Conservation (phyloP, 495 filamentous ascomycete species). For the Tuber brumale region DNA sequence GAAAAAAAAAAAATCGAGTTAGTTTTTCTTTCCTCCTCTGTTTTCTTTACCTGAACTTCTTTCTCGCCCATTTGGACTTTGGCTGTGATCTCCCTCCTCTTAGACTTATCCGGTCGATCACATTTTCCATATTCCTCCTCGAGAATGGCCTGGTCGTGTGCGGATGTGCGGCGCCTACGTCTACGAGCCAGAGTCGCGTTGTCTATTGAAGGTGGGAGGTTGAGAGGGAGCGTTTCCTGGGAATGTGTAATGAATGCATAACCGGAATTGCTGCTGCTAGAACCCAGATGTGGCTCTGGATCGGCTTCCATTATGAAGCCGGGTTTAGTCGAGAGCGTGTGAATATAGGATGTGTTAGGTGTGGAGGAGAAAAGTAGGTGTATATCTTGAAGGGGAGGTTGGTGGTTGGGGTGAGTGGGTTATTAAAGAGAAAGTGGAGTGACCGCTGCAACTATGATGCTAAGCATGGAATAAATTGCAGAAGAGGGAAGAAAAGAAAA, state of each 20-base stretch:
- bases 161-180: constrained; percentile 58
- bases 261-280: constrained; percentile 29
- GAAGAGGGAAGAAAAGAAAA: not conserved
- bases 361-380: not conserved
- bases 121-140: constrained; percentile 81
- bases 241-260: constrained; percentile 67
- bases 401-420: not conserved
- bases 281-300: constrained; percentile 34
- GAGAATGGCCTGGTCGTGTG: constrained; percentile 83
- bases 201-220: constrained; percentile 59
- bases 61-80: constrained; percentile 90
- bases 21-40: constrained; percentile 12
- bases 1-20: not conserved
- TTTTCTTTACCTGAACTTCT: constrained; percentile 78
- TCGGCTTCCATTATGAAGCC: constrained; percentile 42
- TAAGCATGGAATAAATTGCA: constrained; percentile 12
- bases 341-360: not conserved
- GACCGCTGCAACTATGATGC: constrained; percentile 1
- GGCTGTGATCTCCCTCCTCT: constrained; percentile 73
- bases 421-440: not conserved
- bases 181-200: constrained; percentile 62
- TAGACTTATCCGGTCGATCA: constrained; percentile 85
- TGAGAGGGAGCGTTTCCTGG: constrained; percentile 57
- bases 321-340: constrained; percentile 40
- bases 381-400: not conserved